phyloP scores from a whole-genome alignment of 2,329 filamentous ascomycete genomes.

The Mycosphaerella sp. region DNA sequence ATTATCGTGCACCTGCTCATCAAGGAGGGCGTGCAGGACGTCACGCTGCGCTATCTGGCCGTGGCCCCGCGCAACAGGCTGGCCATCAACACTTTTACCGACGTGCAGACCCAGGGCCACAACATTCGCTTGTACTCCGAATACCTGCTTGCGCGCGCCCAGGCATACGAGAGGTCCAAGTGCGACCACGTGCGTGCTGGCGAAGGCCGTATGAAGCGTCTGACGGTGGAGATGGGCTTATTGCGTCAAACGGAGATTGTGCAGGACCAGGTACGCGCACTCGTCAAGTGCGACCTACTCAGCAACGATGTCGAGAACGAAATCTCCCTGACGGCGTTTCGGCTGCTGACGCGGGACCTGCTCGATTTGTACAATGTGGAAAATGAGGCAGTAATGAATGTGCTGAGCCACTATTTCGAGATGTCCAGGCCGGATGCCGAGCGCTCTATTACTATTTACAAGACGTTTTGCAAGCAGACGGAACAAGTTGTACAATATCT shows the following conservation, averaged over 20 bases:
- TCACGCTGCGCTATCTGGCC: slow-evolving; percentile 77
- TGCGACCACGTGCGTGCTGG: slow-evolving; percentile 83
- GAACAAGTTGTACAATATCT: slow-evolving; percentile 89
- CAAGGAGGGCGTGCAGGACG: slow-evolving; percentile 82
- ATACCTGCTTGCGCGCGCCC: slow-evolving; percentile 76
- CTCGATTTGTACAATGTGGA: slow-evolving; percentile 87
- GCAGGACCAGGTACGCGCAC: slow-evolving; percentile 75
- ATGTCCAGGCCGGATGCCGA: slow-evolving; percentile 94
- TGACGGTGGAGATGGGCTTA: slow-evolving; percentile 86
- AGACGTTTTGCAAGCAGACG: slow-evolving; percentile 84
- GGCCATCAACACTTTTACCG: slow-evolving; percentile 83
- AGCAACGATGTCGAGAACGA: slow-evolving; percentile 89
- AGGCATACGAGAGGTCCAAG: slow-evolving; percentile 75
- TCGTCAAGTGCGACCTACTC: slow-evolving; percentile 86
- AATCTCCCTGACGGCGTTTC: slow-evolving; percentile 89
- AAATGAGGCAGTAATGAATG: slow-evolving; percentile 96
- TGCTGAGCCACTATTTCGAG: slow-evolving; percentile 95
- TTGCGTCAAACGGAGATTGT: slow-evolving; percentile 86
- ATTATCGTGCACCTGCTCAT: slow-evolving; percentile 98
- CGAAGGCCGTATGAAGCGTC: slow-evolving; percentile 73
- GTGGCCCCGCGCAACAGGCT: slow-evolving; percentile 70
- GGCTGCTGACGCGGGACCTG: slow-evolving; percentile 82
- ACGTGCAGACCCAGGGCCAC: slow-evolving; percentile 88
- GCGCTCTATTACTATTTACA: slow-evolving; percentile 84
- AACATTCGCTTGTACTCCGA: slow-evolving; percentile 90